Conservation (phyloP, 2,329 filamentous ascomycete species). For the Fusarium tupiense region DNA sequence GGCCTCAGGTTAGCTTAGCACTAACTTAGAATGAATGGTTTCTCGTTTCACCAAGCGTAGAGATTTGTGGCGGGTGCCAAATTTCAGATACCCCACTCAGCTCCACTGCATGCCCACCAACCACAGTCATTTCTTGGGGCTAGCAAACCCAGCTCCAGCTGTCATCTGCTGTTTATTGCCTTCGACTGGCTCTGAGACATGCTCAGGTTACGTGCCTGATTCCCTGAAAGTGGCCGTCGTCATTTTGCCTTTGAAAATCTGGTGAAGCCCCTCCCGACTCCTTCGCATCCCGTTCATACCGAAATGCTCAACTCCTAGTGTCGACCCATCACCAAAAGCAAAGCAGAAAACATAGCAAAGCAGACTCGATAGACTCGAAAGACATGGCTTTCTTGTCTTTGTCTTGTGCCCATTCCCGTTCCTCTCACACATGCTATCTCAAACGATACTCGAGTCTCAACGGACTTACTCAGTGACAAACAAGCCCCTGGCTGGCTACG, state of each 20-base stretch:
- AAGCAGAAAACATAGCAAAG: background rate
- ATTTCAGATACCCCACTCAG: slow-evolving; percentile 23
- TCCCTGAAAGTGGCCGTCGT: slow-evolving; percentile 28
- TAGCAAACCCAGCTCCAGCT: slow-evolving; percentile 7
- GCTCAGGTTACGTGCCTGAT: slow-evolving; percentile 34
- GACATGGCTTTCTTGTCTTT: slow-evolving; percentile 18
- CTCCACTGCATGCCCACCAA: slow-evolving; percentile 3
- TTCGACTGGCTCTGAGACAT: slow-evolving; percentile 11
- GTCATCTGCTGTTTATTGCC: slow-evolving; percentile 3
- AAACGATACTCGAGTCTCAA: slow-evolving; percentile 26
- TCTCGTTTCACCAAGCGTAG: slow-evolving; percentile 29
- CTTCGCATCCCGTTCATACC: slow-evolving; percentile 41
- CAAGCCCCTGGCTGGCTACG: slow-evolving; percentile 26
- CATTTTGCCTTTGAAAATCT: slow-evolving; percentile 45
- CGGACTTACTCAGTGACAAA: slow-evolving; percentile 21
- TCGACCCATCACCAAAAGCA: slow-evolving; percentile 22
- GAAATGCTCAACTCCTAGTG: slow-evolving; percentile 40
- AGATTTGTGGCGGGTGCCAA: slow-evolving; percentile 38
- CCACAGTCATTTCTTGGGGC: background rate
- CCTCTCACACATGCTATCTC: background rate
- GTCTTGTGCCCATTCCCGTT: slow-evolving; percentile 7
- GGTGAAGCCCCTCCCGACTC: slow-evolving; percentile 43
- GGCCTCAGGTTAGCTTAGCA: slow-evolving; percentile 25
- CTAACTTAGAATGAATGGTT: background rate
- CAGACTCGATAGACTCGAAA: slow-evolving; percentile 32